A percentile compares a stretch with the other conserved stretches of the same genome.
Evolutionary conservation across 768 basidiomycete species (phyloP).

Genomic region (Pisolithus microcarpus): DNA sequence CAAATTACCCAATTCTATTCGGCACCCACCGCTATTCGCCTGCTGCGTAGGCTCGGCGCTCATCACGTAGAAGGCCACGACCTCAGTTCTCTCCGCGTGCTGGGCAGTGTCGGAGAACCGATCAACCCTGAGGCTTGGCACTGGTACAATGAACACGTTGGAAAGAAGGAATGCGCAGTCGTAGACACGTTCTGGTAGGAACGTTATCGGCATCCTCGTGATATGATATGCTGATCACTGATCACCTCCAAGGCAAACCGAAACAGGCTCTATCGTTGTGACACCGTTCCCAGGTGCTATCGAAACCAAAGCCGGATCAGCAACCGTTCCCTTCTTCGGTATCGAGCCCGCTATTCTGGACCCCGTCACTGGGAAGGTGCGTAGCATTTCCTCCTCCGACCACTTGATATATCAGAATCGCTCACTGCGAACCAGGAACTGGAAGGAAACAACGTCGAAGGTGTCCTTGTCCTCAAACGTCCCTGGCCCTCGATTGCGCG

Average conservation of each 20-base stretch:
- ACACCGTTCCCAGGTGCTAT: slow-evolving; percentile 96
- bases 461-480: slow-evolving; percentile 75
- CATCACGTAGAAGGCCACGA: slow-evolving; percentile 82
- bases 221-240: slow-evolving; percentile 1
- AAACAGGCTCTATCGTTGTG: slow-evolving; percentile 93
- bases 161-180: slow-evolving; percentile 79
- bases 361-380: slow-evolving; percentile 62
- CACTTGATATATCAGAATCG: not conserved
- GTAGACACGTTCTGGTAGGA: slow-evolving; percentile 84
- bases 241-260: slow-evolving; percentile 83
- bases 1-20: slow-evolving; percentile 95
- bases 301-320: slow-evolving; percentile 91
- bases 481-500: slow-evolving; percentile 97
- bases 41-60: slow-evolving; percentile 78
- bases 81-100: slow-evolving; percentile 72
- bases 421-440: slow-evolving; percentile 39
- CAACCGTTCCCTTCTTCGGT: slow-evolving; percentile 98
- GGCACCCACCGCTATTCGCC: slow-evolving; percentile 90
- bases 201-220: not conserved
- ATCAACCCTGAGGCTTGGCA: slow-evolving; percentile 99
- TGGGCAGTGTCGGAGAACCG: slow-evolving; percentile 94
- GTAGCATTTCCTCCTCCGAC: slow-evolving; percentile 8
- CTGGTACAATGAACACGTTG: slow-evolving; percentile 97
- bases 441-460: slow-evolving; percentile 79
- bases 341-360: slow-evolving; percentile 86